Evolutionary conservation across 2,329 filamentous ascomycete genomes (phyloP), one percentile per base, ranked within the genome.

Genomic region (Cordyceps cateniannulata): DNA sequence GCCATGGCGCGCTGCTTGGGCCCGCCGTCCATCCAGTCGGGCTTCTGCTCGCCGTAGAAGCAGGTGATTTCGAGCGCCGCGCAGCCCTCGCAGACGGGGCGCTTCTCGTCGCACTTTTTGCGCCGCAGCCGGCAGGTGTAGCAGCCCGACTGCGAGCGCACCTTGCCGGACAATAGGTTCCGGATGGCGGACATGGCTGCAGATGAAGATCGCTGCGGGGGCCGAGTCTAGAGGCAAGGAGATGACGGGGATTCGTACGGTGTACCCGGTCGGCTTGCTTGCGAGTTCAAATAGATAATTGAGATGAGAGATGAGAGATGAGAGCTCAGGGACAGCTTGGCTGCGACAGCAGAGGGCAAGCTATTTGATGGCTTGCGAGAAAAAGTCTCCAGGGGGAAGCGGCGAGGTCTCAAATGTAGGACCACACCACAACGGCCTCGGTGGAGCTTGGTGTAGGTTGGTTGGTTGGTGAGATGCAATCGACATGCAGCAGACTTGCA

Each of bases 101-200:
- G 76, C 25, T 66, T 72, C 67, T 84, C 81, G 63, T 85, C 81
- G 66, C 84, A 87, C 66, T 85, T 85, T 67, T 86, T 87, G 65
- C 81, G 81, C 22, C 84, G 79, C 12, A 85, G 75, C 24, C 83
- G 79, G 66, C 84, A 86, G 2, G 82, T 86, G 81, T 82, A 85
- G 68, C 83, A 86, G 62, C 82, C 82, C 8, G 74, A 76, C 54
- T 75, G 75, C 62, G 75, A 78, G 45, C 77, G 73, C 29, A 74
- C 65, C 62, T 71, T 75, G 54, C 62, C 50, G 38, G 66, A 59
- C 59, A 70, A 63, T 55, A 68, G 64, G 50, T 64, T 62, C 29
- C 63, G 60, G 27, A 68, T 59, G 29, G 65, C 60, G 25, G 67
- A 63, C 66, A 69, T 69, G 55, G 16, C 12, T 32, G 7, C 12